Percentiles rank a stretch among this genome's conserved stretches.
Evolutionary conservation across 139 green algal genomes (phyloP).

Genomic region (Gonium pectorale): DNA sequence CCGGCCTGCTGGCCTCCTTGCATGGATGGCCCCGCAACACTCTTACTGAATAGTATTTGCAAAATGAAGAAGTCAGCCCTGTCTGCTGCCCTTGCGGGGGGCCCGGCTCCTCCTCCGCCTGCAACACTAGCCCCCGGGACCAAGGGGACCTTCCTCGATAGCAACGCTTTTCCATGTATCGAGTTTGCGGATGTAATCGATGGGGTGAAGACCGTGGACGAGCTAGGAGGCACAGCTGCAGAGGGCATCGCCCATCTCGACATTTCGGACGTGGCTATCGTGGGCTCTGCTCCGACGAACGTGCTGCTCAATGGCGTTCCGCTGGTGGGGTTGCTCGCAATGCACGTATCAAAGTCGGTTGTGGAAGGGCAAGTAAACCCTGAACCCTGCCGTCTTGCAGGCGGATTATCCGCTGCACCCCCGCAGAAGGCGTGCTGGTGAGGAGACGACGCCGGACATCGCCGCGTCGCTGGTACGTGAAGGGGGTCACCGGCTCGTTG

Average conservation of each 20-base stretch:
- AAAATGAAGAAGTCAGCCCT: conserved; percentile 51
- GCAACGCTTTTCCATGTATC: conserved; percentile 51
- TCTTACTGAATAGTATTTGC: too few species aligned
- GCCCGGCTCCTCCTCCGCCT: conserved; percentile 16
- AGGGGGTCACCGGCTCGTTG: neutral
- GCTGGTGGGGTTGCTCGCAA: conserved; percentile 34
- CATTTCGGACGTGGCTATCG: conserved; percentile 40
- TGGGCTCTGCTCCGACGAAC: conserved; percentile 61
- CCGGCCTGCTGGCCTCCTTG: too few species aligned
- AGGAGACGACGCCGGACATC: conserved; percentile 65
- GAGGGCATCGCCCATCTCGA: neutral
- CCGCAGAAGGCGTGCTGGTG: conserved; percentile 67
- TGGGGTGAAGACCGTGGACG: conserved; percentile 8
- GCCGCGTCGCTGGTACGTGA: conserved; percentile 44
- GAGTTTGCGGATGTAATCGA: conserved; percentile 50
- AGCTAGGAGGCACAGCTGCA: neutral
- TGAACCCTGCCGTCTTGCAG: conserved; percentile 51
- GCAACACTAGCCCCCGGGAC: neutral
- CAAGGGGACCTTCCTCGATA: conserved; percentile 44
- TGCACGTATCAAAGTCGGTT: neutral
- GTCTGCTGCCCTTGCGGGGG: conserved; percentile 44
- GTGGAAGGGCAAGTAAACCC: neutral
- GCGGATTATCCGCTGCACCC: conserved; percentile 85
- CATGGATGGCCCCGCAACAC: too few species aligned
- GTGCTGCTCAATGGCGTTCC: conserved; percentile 52